A percentile compares a stretch with the other conserved stretches of the same genome.
phyloP scores from a whole-genome alignment of 2,329 filamentous ascomycete species.

The Alternaria tenuissima region DNA sequence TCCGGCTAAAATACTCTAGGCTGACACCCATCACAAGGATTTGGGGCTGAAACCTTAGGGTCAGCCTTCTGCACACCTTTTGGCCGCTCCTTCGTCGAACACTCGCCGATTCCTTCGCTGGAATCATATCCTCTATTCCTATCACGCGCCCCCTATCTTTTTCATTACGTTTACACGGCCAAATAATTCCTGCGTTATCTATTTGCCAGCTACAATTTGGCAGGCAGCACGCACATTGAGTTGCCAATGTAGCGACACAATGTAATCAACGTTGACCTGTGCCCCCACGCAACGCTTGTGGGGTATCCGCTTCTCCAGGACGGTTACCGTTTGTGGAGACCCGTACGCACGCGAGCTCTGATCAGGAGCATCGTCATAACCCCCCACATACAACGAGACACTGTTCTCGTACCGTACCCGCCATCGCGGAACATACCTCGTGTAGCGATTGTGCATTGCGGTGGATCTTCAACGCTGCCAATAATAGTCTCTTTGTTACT shows the following conservation, averaged over 20 bases:
- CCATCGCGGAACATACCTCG: background rate
- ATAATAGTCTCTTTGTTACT: slow-evolving; percentile 4
- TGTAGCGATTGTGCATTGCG: background rate
- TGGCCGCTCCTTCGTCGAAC: background rate
- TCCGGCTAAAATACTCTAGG: background rate
- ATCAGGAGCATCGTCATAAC: background rate
- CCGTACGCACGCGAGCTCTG: background rate
- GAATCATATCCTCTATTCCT: background rate
- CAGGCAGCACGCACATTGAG: background rate
- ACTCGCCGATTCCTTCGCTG: slow-evolving; percentile 2
- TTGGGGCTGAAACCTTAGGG: slow-evolving; percentile 1
- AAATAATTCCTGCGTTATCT: background rate
- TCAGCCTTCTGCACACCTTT: background rate
- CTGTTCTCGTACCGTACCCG: background rate
- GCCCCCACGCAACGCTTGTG: background rate
- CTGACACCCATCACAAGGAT: background rate
- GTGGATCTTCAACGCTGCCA: background rate
- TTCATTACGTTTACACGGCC: background rate
- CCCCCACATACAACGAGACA: background rate
- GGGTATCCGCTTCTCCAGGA: slow-evolving; percentile 1
- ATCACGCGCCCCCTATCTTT: background rate
- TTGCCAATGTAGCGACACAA: background rate
- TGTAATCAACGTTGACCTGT: background rate
- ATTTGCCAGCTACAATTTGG: background rate
- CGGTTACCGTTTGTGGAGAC: slow-evolving; percentile 10